Conservation (phyloP, 2,329 filamentous ascomycete species). For the Epichloe baconii region DNA sequence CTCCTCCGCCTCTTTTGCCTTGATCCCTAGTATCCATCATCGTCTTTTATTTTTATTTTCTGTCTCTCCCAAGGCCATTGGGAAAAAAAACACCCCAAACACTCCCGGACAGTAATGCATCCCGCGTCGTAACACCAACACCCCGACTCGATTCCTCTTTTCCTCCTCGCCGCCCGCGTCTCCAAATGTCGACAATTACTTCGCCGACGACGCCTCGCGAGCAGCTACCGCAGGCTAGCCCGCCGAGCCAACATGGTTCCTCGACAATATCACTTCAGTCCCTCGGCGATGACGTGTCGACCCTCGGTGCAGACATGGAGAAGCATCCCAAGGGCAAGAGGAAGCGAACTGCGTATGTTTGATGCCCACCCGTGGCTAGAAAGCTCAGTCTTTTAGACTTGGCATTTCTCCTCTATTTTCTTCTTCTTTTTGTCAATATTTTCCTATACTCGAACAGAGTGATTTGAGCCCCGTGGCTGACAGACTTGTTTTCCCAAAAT, state of each 20-base stretch:
- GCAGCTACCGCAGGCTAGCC: constrained; percentile 12
- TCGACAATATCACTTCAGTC: constrained; percentile 9
- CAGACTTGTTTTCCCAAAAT: constrained; percentile 9
- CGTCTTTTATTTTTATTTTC: background rate
- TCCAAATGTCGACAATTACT: constrained; percentile 14
- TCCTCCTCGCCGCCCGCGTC: constrained; percentile 2
- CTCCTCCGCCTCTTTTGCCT: background rate
- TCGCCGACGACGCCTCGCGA: constrained; percentile 12
- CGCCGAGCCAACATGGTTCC: constrained; percentile 13
- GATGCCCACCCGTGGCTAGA: background rate
- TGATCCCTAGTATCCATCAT: background rate
- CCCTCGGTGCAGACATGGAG: constrained; percentile 14
- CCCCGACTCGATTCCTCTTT: background rate
- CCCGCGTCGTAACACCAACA: constrained; percentile 4
- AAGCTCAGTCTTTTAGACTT: too few relatives aligned
- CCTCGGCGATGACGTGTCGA: constrained; percentile 1
- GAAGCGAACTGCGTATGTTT: constrained; percentile 50
- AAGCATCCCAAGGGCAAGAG: constrained; percentile 47
- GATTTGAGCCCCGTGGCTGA: constrained; percentile 6
- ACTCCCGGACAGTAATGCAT: constrained; percentile 7
- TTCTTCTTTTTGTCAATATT: background rate
- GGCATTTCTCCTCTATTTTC: background rate
- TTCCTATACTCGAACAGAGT: background rate
- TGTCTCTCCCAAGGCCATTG: background rate
- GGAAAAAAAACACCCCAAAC: too few relatives aligned